These are phyloP conservation scores for Hanseniaspora taiwanica DNA, from an alignment of 805 yeast genomes.

Conservation along the genomic window DNA sequence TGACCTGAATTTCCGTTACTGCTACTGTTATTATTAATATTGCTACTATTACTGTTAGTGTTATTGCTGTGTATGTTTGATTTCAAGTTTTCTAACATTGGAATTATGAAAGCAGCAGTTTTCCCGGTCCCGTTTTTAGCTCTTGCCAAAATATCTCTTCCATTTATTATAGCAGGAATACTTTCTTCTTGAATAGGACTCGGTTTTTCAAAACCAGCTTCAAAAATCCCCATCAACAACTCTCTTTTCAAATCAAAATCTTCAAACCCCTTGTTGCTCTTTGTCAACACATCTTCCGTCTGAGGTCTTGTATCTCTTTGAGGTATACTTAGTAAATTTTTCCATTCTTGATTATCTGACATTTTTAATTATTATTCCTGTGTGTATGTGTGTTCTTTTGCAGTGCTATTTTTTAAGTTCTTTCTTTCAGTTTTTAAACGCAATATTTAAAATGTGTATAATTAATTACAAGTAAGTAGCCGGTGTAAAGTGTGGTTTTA, in stretches of 20 bases:
- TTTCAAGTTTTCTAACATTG: constrained; percentile 78
- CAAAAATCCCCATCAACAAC: constrained; percentile 93
- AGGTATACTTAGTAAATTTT: constrained; percentile 59
- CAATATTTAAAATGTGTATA: too few species aligned
- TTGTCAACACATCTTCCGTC: constrained; percentile 87
- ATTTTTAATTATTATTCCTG: neutral
- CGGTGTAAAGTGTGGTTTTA: too few species aligned
- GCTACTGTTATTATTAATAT: neutral
- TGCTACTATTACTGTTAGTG: neutral
- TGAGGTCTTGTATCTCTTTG: constrained; percentile 86
- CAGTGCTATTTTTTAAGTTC: too few species aligned
- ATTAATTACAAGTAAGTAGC: too few species aligned
- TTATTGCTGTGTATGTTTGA: constrained; percentile 41
- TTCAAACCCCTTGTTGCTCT: constrained; percentile 85
- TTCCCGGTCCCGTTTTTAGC: constrained; percentile 99
- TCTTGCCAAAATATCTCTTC: constrained; percentile 91
- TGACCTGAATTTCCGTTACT: too few species aligned
- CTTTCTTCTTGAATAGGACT: constrained; percentile 97
- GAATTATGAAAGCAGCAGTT: constrained; percentile 94
- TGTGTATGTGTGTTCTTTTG: neutral
- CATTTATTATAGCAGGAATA: constrained; percentile 88
- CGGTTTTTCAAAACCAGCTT: constrained; percentile 97
- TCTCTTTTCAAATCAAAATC: constrained; percentile 87
- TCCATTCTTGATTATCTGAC: constrained; percentile 41
- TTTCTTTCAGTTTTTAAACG: too few species aligned